These are phyloP conservation scores for Fraxinus americana DNA, from an alignment of 257 asterid species.

Conservation along the genomic window DNA sequence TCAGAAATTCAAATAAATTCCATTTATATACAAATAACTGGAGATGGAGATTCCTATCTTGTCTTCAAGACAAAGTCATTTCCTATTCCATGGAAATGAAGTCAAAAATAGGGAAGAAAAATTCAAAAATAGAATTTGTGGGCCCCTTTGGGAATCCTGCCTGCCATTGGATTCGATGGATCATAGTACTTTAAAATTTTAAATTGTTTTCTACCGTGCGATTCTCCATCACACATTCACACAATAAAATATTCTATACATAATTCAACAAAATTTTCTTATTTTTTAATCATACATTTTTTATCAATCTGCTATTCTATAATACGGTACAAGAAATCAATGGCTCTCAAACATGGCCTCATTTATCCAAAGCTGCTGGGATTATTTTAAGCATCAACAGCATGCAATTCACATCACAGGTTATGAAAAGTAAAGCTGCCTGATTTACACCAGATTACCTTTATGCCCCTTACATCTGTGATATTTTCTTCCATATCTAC, in stretches of 20 bases:
- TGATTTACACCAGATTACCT: conserved; percentile 13
- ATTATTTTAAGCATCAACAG: conserved; percentile 25
- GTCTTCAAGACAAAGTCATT: conserved; percentile 78
- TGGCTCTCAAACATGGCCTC: no score
- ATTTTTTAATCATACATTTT: no score
- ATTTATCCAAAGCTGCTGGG: conserved; percentile 1
- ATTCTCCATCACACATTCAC: no score
- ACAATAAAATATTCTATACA: no score
- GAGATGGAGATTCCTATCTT: conserved; percentile 54
- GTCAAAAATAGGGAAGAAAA: not conserved
- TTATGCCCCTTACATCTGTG: conserved; percentile 28
- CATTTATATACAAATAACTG: not conserved
- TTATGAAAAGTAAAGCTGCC: conserved; percentile 52
- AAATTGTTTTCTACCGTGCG: no score
- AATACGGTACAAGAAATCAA: no score
- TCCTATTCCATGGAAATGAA: conserved; percentile 38
- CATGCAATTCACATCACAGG: conserved; percentile 33
- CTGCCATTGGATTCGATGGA: conserved; percentile 31
- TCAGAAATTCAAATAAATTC: conserved; percentile 27
- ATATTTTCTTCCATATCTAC: conserved; percentile 5
- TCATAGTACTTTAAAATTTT: not conserved
- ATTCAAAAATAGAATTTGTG: conserved; percentile 35
- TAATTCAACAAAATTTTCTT: no score
- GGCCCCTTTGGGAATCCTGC: conserved; percentile 32
- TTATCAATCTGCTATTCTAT: no score